Evolutionary conservation across 805 yeast species (phyloP), one percentile per base, ranked within the genome.

Genomic region (Wickerhamiella occidentalis): DNA sequence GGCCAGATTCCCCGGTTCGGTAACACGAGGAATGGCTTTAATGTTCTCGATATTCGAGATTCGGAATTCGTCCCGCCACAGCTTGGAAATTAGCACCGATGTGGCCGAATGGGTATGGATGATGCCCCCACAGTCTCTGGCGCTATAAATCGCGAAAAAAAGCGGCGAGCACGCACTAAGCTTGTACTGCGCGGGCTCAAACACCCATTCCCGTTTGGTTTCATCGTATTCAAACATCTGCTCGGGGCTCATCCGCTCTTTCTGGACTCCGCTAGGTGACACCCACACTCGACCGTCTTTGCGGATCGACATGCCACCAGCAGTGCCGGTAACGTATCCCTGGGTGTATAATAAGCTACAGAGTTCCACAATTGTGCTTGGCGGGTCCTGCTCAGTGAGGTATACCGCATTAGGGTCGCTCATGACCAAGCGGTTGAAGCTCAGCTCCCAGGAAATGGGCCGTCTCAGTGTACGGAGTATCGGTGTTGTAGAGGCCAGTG

Each of bases 251-350:
- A 88, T 80, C 52, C 87, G 71, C 59, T 88, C 97, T 67, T 88
- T 88, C 62, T 88, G 96, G 7, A 88, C 94, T 1, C 96, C 96
- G n/a, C 94, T 83, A 3, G 97, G 96, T 0, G 96, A 94, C 37
- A 88, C 73, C 63, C 74, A 88, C 15, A 85, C 76, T 18, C 68
- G 58, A 52, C 77, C 71, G 49, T 62, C 68, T 45, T 76, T 71
- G 49, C 80, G 67, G 45, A 88, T 81, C 28, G 94, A 82, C 58
- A 90, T 81, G 2, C 96, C 96, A 28, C 96, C 97, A 2, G 95
- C 96, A 1, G 97, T 90, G 2, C 96, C 96, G 0, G 95, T 80
- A 57, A 85, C 90, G 95, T 96, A 87, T 46, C 84, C 82, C 60
- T 82, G 82, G 56, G 76, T 71, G 63, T 82, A 90, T 62, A 90